These are phyloP conservation scores for Penicillium sp. DNA, from an alignment of 2,329 filamentous ascomycete genomes.

Conservation along the genomic window DNA sequence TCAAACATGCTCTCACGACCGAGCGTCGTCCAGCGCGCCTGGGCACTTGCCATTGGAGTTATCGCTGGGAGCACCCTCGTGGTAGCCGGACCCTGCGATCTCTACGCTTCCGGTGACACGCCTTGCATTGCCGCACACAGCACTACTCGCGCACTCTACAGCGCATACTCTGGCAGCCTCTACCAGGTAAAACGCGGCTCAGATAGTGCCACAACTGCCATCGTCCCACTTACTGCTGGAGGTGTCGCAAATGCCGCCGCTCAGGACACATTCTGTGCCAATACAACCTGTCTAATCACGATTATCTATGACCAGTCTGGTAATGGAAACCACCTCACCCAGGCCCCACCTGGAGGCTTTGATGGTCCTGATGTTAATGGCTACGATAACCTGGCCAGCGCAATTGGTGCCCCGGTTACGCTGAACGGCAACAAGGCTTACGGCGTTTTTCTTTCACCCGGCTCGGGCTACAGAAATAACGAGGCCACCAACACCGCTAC, in stretches of 20 bases:
- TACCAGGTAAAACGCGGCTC: constrained; percentile 63
- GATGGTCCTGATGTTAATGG: constrained; percentile 59
- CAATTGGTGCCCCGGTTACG: constrained; percentile 62
- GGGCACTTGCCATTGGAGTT: constrained; percentile 35
- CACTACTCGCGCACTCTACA: constrained; percentile 65
- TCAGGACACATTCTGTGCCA: constrained; percentile 63
- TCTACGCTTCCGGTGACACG: constrained; percentile 60
- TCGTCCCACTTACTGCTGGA: constrained; percentile 57
- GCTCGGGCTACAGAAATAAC: constrained; percentile 65
- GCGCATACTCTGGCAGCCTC: constrained; percentile 53
- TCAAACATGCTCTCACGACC: constrained; percentile 32
- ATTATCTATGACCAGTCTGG: constrained; percentile 69
- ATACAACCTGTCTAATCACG: constrained; percentile 64
- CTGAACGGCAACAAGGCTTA: constrained; percentile 64
- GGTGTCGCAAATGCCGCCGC: constrained; percentile 62
- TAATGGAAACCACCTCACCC: constrained; percentile 61
- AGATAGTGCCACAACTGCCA: constrained; percentile 48
- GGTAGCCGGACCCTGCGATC: constrained; percentile 60
- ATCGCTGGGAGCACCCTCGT: constrained; percentile 43
- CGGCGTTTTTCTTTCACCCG: constrained; percentile 63
- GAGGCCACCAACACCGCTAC: constrained; percentile 53
- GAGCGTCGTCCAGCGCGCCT: constrained; percentile 24
- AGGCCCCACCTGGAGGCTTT: constrained; percentile 61
- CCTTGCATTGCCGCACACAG: constrained; percentile 67
- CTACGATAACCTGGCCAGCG: constrained; percentile 62